phyloP scores from a whole-genome alignment of 805 yeast genomes.

The Schizosaccharomyces cryophilus region DNA sequence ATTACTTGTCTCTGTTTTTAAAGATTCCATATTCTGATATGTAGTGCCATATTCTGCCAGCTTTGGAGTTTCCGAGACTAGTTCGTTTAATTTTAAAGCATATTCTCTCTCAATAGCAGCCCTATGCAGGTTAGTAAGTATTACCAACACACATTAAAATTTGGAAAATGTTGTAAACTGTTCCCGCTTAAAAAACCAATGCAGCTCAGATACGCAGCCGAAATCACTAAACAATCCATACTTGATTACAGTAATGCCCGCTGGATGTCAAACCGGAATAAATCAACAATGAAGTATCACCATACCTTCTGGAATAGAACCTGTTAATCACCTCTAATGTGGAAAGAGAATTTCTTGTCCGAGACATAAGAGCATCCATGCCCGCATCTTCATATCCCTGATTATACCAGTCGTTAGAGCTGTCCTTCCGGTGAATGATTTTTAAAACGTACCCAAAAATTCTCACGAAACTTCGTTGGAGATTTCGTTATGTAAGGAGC shows the following conservation, averaged over 20 bases:
- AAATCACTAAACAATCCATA: not conserved
- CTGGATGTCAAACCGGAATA: too few relatives aligned
- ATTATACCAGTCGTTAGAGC: not conserved
- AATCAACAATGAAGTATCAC: too few relatives aligned
- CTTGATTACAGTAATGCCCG: slow-evolving; percentile 19
- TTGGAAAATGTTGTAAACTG: too few relatives aligned
- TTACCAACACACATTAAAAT: not conserved
- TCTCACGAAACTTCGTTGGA: slow-evolving; percentile 6
- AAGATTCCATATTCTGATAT: slow-evolving; percentile 31
- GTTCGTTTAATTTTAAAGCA: slow-evolving; percentile 12
- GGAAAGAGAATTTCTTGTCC: slow-evolving; percentile 33
- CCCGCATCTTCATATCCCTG: slow-evolving; percentile 1
- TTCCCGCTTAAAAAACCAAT: too few relatives aligned
- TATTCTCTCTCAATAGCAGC: slow-evolving; percentile 54
- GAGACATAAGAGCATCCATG: slow-evolving; percentile 7
- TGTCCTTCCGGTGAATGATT: not conserved
- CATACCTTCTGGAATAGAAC: slow-evolving; percentile 15
- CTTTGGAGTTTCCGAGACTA: not conserved
- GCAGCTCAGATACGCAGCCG: not conserved
- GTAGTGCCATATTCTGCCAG: slow-evolving; percentile 21
- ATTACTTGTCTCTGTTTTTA: slow-evolving; percentile 33
- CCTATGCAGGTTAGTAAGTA: slow-evolving; percentile 6
- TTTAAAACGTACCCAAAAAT: slow-evolving; percentile 9
- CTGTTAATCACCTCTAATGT: slow-evolving; percentile 28
- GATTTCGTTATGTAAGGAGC: not conserved